Evolutionary conservation across 352 stramenopile genomes (phyloP).

Genomic region (Albugo laibachii): DNA sequence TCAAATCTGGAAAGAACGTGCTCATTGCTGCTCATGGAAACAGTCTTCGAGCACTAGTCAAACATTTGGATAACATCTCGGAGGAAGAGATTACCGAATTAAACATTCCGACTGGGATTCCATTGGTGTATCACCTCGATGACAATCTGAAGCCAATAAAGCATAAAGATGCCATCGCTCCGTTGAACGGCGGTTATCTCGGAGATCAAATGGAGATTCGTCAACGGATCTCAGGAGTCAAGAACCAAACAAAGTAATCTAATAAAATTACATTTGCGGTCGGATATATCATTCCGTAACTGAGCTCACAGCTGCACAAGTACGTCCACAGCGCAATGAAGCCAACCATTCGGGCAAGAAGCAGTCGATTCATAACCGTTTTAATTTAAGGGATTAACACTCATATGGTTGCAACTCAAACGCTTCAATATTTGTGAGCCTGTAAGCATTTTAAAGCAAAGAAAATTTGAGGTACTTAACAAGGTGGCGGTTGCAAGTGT

Average conservation of each 20-base stretch:
- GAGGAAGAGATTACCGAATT: slow-evolving; percentile 88
- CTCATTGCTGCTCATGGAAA: slow-evolving; percentile 92
- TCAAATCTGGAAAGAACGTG: slow-evolving; percentile 87
- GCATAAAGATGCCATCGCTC: slow-evolving; percentile 69
- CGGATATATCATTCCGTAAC: too few species aligned
- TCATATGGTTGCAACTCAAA: too few species aligned
- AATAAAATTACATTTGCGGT: background rate
- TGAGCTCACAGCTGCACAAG: too few species aligned
- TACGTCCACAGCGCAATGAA: too few species aligned
- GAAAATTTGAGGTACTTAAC: too few species aligned
- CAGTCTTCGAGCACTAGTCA: slow-evolving; percentile 82
- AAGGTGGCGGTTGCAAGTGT: too few species aligned
- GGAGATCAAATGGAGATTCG: slow-evolving; percentile 94
- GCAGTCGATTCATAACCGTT: too few species aligned
- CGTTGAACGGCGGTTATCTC: slow-evolving; percentile 59
- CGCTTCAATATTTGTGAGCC: too few species aligned
- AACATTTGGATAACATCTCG: slow-evolving; percentile 86
- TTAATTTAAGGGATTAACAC: too few species aligned
- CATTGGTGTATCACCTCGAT: slow-evolving; percentile 77
- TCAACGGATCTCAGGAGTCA: slow-evolving; percentile 90
- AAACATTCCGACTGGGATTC: slow-evolving; percentile 85
- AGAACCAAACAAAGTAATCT: slow-evolving; percentile 93
- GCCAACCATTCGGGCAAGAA: too few species aligned
- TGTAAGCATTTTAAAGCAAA: too few species aligned
- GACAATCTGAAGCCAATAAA: slow-evolving; percentile 70